phyloP scores from a whole-genome alignment of 306 rosid genomes.

The Pyrus bretschneideri region DNA sequence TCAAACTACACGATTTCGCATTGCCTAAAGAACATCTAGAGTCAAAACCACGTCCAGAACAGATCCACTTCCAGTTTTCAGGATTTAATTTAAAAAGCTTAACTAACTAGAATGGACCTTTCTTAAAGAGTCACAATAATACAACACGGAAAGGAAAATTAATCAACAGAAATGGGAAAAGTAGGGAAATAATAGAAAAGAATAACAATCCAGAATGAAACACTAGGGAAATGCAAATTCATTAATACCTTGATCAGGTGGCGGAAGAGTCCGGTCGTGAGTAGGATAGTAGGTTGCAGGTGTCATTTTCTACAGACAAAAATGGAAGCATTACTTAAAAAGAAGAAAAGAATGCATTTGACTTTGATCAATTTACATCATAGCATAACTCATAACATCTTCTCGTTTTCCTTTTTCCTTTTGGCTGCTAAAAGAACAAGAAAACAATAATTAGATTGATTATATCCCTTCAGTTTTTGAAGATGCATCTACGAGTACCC shows the following conservation, averaged over 20 bases:
- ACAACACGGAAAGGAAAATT: background rate
- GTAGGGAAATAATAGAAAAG: background rate
- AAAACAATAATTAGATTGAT: background rate
- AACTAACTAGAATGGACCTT: too few species aligned
- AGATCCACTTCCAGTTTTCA: background rate
- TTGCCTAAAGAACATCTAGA: background rate
- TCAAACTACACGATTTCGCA: background rate
- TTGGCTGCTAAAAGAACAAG: background rate
- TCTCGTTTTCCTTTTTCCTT: background rate
- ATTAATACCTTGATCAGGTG: slow-evolving; percentile 81
- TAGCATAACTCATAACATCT: background rate
- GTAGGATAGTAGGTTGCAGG: slow-evolving; percentile 84
- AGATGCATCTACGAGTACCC: background rate
- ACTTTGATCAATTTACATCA: background rate
- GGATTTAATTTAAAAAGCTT: background rate
- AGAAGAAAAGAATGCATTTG: background rate
- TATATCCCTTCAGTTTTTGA: background rate
- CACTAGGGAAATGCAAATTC: background rate
- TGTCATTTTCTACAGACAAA: slow-evolving; percentile 49
- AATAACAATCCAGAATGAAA: background rate
- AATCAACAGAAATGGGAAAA: background rate
- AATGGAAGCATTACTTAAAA: slow-evolving; percentile 8
- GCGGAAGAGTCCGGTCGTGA: slow-evolving; percentile 68
- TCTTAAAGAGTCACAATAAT: background rate
- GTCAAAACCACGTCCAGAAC: background rate